Percentiles rank a stretch among this genome's conserved stretches.
These are phyloP conservation scores for Vigna unguiculata DNA, from an alignment of 306 rosid genomes.

Conservation along the genomic window DNA sequence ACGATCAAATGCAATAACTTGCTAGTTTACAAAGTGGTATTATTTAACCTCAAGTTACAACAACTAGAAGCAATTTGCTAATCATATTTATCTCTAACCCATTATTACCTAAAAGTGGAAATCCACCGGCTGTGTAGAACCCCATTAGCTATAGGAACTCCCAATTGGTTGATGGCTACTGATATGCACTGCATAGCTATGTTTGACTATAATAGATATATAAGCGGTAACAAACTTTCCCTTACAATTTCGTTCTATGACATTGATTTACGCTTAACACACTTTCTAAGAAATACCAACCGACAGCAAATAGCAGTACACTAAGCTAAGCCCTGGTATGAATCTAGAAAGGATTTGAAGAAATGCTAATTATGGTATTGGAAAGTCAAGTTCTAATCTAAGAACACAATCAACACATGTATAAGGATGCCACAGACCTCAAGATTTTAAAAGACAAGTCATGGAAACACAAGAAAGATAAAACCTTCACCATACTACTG, in stretches of 20 bases:
- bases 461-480: slow-evolving; percentile 21
- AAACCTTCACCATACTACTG: background rate
- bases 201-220: background rate
- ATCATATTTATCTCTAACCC: slow-evolving; percentile 26
- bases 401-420: background rate
- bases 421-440: slow-evolving; percentile 1
- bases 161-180: background rate
- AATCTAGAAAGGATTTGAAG: slow-evolving; percentile 12
- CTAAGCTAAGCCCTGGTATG: background rate
- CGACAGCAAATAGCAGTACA: too few species aligned
- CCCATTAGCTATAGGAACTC: background rate
- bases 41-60: slow-evolving; percentile 33
- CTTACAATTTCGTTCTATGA: too few species aligned
- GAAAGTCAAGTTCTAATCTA: slow-evolving; percentile 4
- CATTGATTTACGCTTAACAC: too few species aligned
- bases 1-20: slow-evolving; percentile 32
- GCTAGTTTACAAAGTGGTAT: background rate
- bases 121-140: background rate
- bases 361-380: slow-evolving; percentile 2
- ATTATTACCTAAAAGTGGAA: slow-evolving; percentile 5
- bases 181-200: background rate
- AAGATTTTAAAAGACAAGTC: background rate
- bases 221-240: too few species aligned
- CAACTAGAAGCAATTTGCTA: slow-evolving; percentile 6
- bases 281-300: too few species aligned